Base-by-base conservation (phyloP, 192 early-diverging fungal species). In the Phycomyces nitens region DNA sequence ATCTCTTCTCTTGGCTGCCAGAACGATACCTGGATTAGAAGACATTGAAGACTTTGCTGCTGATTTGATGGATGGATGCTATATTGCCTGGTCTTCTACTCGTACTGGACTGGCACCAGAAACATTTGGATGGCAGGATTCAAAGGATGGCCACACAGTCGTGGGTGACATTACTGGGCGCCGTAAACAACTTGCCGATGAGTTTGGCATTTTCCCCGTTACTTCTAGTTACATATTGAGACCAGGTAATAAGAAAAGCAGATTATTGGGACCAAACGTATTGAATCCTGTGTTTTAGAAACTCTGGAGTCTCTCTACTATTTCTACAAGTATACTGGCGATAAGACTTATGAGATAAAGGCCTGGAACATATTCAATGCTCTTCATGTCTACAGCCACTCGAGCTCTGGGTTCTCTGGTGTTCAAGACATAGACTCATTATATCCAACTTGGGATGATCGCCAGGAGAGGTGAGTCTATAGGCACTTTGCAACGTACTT, bases 231-330 rank as follows among this genome's bases (percentile, higher is more conserved):
- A 84, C 44, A 76, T 78, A 44, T 63, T 84, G 11, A 59, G 82
- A 20, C 82, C 82, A 67, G 81, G 81, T 82, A 74, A 75, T 20
- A n/a, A 34, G 12, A 53, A 27, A 12, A 57, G 23, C 16, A 43
- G n/a, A 29, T n/a, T n/a, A 51, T 41, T 9, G 8, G 5, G 15
- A 18, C 22, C n/a, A 52, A 16, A 49, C 24, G 29, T 47, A 40
- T 34, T 53, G 8, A 53, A 61, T 58, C 53, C 18, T 29, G 8
- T 57, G 18, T 21, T 51, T 51, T 60, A 77, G 90, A 92, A 81
- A 84, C 86, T 0, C 58, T 92, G 21, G 90, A 92, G 64, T 86
- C 83, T 41, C 62, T 90, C 18, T 92, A 87, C 69, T 80, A 84
- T 62, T 79, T 90, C 72, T 90, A 89, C 63, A 80, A 88, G 22